Evolutionary conservation across 1,139 yeast genomes (phyloP), one percentile per base, ranked within the genome.

Genomic region (Pichia inconspicua): DNA sequence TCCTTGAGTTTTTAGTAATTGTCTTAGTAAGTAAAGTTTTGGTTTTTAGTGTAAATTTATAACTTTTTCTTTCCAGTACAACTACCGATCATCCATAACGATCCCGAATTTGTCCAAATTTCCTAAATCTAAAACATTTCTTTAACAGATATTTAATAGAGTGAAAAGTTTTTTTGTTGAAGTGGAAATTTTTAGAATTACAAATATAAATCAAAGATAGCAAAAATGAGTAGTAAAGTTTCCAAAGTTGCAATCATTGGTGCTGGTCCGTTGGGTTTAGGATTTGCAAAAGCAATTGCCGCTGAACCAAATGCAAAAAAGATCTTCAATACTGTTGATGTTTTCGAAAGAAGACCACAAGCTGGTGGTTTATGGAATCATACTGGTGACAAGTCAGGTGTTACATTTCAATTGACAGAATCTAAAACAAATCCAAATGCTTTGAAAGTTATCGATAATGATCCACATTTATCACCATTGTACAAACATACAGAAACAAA

Each of bases 241-340:
- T 47, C 54, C 17, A 54, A 49, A 46, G 38, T 72, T 36, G 78
- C 77, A 3, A 64, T 76, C 10, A 67, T 75, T 28, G 81, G 81
- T 9, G 80, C 76, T 5, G 81, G 80, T 0, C 77, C 78, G 1
- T 63, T 71, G 4, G 81, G 80, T 0, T 56, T 74, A 25, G 77
- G 77, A 0, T 67, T 66, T n/a, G 77, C 77, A 2, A 73, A 74
- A 46, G 72, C 78, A 0, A 58, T 75, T 38, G 67, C 72, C 1
- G 53, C 63, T 25, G 80, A 75, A 53, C 72, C 75, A 1, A 53
- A 53, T 10, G 59, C 60, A 1, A 47, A 55, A 3, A 63, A 70
- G 11, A 42, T 48, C 8, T 57, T 63, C 53, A 59, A 56, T 5
- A 44, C 56, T 3, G 64, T 75, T 30, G 77, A 73, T 48, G 57